Evolutionary conservation across 495 filamentous ascomycete genomes (phyloP).

Genomic region (Amorphotheca resinae): DNA sequence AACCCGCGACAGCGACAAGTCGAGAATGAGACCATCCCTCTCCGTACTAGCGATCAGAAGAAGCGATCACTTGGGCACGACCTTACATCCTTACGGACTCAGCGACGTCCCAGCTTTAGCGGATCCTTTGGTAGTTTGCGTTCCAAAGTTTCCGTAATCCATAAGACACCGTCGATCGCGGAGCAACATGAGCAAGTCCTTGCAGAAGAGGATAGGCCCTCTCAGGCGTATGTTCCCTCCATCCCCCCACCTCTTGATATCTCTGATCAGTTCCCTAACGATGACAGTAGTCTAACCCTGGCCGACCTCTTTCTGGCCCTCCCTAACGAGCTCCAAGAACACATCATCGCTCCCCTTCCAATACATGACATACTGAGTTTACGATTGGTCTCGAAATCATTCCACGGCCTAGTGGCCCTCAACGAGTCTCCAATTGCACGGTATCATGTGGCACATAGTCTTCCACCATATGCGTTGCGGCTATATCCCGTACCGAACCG

Average conservation of each 20-base stretch:
- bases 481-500: conserved; percentile 36
- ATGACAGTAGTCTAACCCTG: conserved; percentile 18
- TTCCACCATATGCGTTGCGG: conserved; percentile 38
- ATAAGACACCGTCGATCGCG: conserved; percentile 13
- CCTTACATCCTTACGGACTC: conserved; percentile 16
- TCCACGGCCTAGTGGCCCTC: conserved; percentile 40
- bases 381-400: conserved; percentile 37
- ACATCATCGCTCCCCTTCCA: conserved; percentile 41
- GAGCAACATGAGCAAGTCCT: conserved; percentile 16
- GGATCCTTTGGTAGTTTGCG: conserved; percentile 20
- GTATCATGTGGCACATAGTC: conserved; percentile 39
- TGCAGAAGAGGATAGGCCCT: conserved; percentile 13
- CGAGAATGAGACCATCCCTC: conserved; percentile 7
- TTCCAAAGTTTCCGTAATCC: conserved; percentile 16
- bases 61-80: conserved; percentile 21
- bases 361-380: conserved; percentile 40
- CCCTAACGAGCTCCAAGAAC: conserved; percentile 42
- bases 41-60: conserved; percentile 17
- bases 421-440: conserved; percentile 43
- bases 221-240: conserved; percentile 5
- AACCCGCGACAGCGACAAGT: conserved; percentile 13
- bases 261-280: too few species aligned
- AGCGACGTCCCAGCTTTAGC: conserved; percentile 18
- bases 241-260: conserved; percentile 3
- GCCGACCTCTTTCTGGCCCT: conserved; percentile 37